Conservation (phyloP, 768 basidiomycete genomes). For the Psilocybe sp. region DNA sequence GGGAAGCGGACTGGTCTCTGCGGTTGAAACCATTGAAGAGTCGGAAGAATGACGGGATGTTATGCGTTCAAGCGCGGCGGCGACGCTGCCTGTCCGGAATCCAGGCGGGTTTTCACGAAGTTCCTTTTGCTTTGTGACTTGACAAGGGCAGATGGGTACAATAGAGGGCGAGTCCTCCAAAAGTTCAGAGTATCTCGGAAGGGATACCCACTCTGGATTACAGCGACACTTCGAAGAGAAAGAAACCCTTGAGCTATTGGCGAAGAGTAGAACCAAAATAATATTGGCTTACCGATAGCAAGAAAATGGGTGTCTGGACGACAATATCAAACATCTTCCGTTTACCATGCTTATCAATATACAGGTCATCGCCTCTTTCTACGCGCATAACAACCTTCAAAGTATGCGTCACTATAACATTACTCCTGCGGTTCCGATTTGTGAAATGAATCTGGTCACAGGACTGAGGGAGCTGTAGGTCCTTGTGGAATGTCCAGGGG, state of each 20-base stretch:
- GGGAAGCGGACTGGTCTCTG: constrained; percentile 33
- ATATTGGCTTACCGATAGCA: constrained; percentile 69
- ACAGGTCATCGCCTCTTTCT: constrained; percentile 71
- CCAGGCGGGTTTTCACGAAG: constrained; percentile 2
- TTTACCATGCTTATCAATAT: constrained; percentile 66
- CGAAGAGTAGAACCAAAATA: not conserved
- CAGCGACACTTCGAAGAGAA: constrained; percentile 62
- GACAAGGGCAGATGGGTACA: constrained; percentile 47
- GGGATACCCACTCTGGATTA: constrained; percentile 73
- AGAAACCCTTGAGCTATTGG: not conserved
- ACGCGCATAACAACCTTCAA: constrained; percentile 84
- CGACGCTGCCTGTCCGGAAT: constrained; percentile 9
- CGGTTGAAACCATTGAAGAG: constrained; percentile 30
- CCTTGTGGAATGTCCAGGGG: constrained; percentile 80
- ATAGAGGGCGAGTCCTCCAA: constrained; percentile 34
- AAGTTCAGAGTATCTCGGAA: constrained; percentile 69
- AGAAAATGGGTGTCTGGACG: constrained; percentile 80
- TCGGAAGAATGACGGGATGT: constrained; percentile 31
- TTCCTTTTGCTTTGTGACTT: constrained; percentile 15
- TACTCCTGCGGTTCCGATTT: constrained; percentile 73
- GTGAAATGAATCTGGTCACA: constrained; percentile 69
- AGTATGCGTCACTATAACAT: constrained; percentile 71
- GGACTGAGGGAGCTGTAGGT: constrained; percentile 65
- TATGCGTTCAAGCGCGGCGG: constrained; percentile 26
- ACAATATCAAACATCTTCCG: constrained; percentile 86